phyloP scores from a whole-genome alignment of 768 basidiomycete species.

The Hypsizygus marmoreus region DNA sequence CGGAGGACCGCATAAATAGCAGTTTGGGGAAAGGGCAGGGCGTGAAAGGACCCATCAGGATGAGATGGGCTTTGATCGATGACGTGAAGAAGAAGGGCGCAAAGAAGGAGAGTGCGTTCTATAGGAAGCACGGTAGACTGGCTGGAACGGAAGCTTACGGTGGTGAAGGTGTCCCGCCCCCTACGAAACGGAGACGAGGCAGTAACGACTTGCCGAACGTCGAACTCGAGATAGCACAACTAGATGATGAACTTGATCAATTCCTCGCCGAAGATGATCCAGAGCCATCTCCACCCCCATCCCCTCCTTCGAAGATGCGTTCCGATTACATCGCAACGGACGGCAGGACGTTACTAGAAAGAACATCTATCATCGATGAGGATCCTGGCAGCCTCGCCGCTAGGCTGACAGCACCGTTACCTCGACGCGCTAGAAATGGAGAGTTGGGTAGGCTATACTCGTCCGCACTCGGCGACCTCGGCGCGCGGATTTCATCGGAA shows the following conservation, averaged over 20 bases:
- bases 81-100: conserved; percentile 84
- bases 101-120: conserved; percentile 72
- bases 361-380: conserved; percentile 50
- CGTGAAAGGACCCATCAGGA: conserved; percentile 62
- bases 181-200: conserved; percentile 37
- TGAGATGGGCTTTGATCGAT: conserved; percentile 74
- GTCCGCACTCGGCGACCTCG: conserved; percentile 19
- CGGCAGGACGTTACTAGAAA: conserved; percentile 55
- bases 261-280: conserved; percentile 56
- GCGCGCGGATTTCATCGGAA: conserved; percentile 20
- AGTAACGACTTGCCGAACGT: conserved; percentile 36
- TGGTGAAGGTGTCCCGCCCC: conserved; percentile 24
- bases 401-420: conserved; percentile 48
- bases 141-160: conserved; percentile 63
- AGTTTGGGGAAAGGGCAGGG: conserved; percentile 72
- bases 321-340: conserved; percentile 60
- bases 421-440: conserved; percentile 39
- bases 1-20: conserved; percentile 73
- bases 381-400: conserved; percentile 47
- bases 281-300: conserved; percentile 31
- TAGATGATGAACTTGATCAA: conserved; percentile 71
- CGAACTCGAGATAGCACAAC: conserved; percentile 36
- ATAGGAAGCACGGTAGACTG: conserved; percentile 66
- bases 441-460: conserved; percentile 21
- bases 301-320: conserved; percentile 67